Percentiles rank a stretch among this genome's conserved stretches.
These are phyloP conservation scores for Fusarium fujikuroi DNA, from an alignment of 2,329 filamentous ascomycete genomes.

Conservation along the genomic window DNA sequence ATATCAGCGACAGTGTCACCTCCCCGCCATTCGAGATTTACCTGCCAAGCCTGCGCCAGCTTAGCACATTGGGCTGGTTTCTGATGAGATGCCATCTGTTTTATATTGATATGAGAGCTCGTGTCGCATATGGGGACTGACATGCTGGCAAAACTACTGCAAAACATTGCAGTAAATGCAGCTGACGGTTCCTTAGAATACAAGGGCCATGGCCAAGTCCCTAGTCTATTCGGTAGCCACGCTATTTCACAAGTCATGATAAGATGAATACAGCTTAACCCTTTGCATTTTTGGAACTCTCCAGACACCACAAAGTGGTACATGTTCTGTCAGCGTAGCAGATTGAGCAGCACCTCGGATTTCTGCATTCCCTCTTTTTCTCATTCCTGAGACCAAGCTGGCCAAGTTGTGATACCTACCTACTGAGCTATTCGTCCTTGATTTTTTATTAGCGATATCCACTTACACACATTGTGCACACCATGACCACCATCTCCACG, in stretches of 20 bases:
- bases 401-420: not conserved
- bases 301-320: not conserved
- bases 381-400: not conserved
- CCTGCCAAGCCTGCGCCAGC: not conserved
- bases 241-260: not conserved
- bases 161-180: not conserved
- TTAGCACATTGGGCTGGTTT: too few species aligned
- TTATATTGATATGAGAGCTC: not conserved
- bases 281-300: not conserved
- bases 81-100: not conserved
- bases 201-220: not conserved
- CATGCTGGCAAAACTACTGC: not conserved
- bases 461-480: conserved; percentile 22
- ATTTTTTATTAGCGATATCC: conserved; percentile 20
- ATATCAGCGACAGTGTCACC: not conserved
- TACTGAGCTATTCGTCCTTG: conserved; percentile 8
- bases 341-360: not conserved
- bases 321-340: not conserved
- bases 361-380: not conserved
- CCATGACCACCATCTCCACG: conserved; percentile 21
- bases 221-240: not conserved
- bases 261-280: not conserved
- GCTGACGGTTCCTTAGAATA: not conserved
- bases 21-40: not conserved
- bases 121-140: not conserved